Percentiles rank a stretch among this genome's conserved stretches.
These are phyloP conservation scores for Rhizophora mangle DNA, from an alignment of 345 rosid species.

Conservation along the genomic window DNA sequence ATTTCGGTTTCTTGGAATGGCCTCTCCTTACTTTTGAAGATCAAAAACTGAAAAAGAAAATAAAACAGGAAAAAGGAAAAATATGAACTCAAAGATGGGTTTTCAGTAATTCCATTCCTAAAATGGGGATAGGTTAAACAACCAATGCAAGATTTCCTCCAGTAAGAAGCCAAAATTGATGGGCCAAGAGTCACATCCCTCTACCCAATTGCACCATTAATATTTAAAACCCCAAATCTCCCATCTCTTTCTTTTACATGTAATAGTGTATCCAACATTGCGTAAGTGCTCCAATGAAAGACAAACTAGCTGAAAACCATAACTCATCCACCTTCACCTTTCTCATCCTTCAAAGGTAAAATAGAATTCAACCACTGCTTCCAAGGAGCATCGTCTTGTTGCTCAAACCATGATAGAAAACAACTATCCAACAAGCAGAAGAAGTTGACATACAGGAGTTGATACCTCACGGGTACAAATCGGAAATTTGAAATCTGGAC, in stretches of 20 bases:
- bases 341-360: constrained; percentile 17
- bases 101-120: too few relatives aligned
- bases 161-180: not conserved
- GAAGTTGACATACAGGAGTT: constrained; percentile 34
- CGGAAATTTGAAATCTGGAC: constrained; percentile 36
- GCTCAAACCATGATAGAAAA: constrained; percentile 44
- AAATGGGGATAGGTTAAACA: not conserved
- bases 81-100: too few relatives aligned
- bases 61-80: too few relatives aligned
- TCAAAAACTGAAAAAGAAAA: too few relatives aligned
- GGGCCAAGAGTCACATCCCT: not conserved
- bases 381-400: constrained; percentile 45
- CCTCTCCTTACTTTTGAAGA: too few relatives aligned
- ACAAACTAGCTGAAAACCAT: not conserved
- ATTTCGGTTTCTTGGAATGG: too few relatives aligned
- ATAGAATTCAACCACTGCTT: constrained; percentile 32
- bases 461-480: constrained; percentile 40
- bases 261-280: not conserved
- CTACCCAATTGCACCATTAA: not conserved
- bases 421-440: constrained; percentile 48
- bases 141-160: not conserved
- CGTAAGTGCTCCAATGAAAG: not conserved
- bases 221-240: not conserved
- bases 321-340: constrained; percentile 25
- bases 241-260: not conserved